phyloP scores from a whole-genome alignment of 106 monocot species.

The Allium cepa region DNA sequence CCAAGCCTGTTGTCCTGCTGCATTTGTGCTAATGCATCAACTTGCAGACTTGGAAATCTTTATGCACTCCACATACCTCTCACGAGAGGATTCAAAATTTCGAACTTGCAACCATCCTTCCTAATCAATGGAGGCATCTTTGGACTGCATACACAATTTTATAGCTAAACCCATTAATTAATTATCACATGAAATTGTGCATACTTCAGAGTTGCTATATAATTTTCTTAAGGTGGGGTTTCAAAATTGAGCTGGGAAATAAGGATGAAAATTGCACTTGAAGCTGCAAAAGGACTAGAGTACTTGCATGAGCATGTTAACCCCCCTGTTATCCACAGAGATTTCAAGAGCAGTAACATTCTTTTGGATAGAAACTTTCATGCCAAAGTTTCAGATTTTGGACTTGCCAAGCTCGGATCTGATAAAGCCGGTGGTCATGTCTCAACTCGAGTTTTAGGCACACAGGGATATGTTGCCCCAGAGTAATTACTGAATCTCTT shows the following conservation, averaged over 20 bases:
- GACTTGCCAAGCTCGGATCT: slow-evolving; percentile 91
- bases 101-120: too few relatives aligned
- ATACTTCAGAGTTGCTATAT: too few relatives aligned
- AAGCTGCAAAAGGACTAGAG: slow-evolving; percentile 96
- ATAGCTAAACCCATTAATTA: too few relatives aligned
- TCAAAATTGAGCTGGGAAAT: slow-evolving; percentile 89
- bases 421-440: slow-evolving; percentile 97
- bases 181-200: too few relatives aligned
- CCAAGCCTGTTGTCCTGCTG: too few relatives aligned
- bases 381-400: slow-evolving; percentile 97
- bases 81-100: too few relatives aligned
- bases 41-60: too few relatives aligned
- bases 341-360: slow-evolving; percentile 99
- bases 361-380: slow-evolving; percentile 78
- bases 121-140: too few relatives aligned
- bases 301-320: slow-evolving; percentile 89
- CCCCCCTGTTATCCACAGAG: slow-evolving; percentile 94
- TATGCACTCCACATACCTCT: too few relatives aligned
- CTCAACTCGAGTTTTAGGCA: slow-evolving; percentile 91
- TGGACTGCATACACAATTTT: too few relatives aligned
- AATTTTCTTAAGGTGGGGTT: slow-evolving; percentile 57
- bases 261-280: slow-evolving; percentile 92
- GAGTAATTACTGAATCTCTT: slow-evolving; percentile 49
- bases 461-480: slow-evolving; percentile 98
- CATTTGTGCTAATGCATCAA: too few relatives aligned